Base-by-base conservation (phyloP, 257 asterid genomes). In the Datura wrightii region DNA sequence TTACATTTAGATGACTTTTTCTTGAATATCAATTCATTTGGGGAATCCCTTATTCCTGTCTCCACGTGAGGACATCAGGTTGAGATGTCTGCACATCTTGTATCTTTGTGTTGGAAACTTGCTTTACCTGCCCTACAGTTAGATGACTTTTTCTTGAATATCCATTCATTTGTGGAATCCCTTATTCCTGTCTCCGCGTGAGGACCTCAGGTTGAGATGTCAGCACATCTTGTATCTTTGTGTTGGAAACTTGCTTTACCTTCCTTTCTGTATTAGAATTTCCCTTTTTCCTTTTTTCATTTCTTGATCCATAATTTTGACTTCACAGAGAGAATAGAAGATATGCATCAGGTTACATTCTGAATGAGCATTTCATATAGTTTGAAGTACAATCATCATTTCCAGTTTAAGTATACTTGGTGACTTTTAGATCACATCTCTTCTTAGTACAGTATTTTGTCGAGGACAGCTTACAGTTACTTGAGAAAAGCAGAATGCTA, bases 401-500 rank as follows among this genome's bases (percentile, higher is more conserved):
- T 78, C 65, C 44, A 52, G 63, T 78, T 78, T 78, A 52, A 78
- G 15, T 48, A 4, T 52, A 52, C 34, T 78, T 52, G 46, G 31
- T 78, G 65, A 78, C 65, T 52, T 2, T 34, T 78, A 78, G 65
- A 78, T 7, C 82, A 34, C 48, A 52, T 78, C 48, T 78, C 31
- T 76, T 76, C 82, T 52, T 52, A 52, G 82, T 52, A 78, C 34
- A 78, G 82, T 34, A 53, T 52, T 24, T 52, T 78, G 34, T 34
- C 34, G 3, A 78, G 52, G 50, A 52, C 59, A 8, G 48, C 16
- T 52, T 78, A 50, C 18, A 76, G 81, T 50, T 74, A 15, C 4
- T 19, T 31, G 65, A 65, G 8, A 78, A 52, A 52, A 78, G 46
- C 9, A 76, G 31, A 54, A 78, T 6, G 34, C 44, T 15, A 78